phyloP scores from a whole-genome alignment of 176 grass and related monocot species.

The Dactylis glomerata region DNA sequence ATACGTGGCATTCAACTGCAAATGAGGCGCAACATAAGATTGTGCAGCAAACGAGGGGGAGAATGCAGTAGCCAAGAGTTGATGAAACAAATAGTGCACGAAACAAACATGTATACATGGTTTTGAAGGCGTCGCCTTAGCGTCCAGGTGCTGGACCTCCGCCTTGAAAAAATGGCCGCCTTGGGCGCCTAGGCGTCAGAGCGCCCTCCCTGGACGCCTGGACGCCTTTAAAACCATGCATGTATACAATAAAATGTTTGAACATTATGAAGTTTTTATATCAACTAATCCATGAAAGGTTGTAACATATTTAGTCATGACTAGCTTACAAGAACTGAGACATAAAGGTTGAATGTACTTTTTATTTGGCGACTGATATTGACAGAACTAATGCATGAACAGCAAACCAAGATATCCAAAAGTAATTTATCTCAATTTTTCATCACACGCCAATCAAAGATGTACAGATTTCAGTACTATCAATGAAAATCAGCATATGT shows the following conservation, averaged over 20 bases:
- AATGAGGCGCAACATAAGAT: slow-evolving; percentile 26
- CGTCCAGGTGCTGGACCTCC: too few species aligned
- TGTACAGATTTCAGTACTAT: not conserved
- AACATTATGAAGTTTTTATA: not conserved
- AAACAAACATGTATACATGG: too few species aligned
- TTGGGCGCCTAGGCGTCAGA: too few species aligned
- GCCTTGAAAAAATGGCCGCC: too few species aligned
- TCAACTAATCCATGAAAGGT: not conserved
- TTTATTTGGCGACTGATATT: not conserved
- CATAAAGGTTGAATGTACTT: too few species aligned
- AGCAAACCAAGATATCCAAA: not conserved
- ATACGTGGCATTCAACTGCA: slow-evolving; percentile 64
- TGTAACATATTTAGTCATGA: not conserved
- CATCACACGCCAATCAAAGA: not conserved
- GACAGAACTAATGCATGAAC: not conserved
- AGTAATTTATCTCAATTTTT: not conserved
- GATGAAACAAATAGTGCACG: not conserved
- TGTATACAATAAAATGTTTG: not conserved
- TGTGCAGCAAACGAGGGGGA: slow-evolving; percentile 8
- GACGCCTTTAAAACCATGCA: too few species aligned
- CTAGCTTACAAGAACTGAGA: not conserved
- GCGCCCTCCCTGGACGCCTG: too few species aligned
- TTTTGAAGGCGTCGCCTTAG: too few species aligned
- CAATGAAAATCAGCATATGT: not conserved
- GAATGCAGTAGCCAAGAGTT: not conserved